phyloP scores from a whole-genome alignment of 306 rosid species.

The Sesbania bispinosa region DNA sequence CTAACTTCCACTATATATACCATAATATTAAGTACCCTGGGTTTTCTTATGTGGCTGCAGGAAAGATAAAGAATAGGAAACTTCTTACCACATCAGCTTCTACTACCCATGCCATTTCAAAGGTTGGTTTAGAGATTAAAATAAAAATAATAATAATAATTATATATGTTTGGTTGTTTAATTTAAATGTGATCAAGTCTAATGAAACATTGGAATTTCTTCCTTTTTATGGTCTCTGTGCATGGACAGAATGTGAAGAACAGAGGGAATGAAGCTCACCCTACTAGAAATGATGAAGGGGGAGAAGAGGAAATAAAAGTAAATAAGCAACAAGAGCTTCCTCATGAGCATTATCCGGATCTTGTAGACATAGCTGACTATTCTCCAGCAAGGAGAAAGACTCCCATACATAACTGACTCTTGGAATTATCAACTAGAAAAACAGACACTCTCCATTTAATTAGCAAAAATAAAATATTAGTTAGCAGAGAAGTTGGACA shows the following conservation, averaged over 20 bases:
- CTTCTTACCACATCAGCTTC: slow-evolving; percentile 35
- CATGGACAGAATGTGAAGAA: slow-evolving; percentile 37
- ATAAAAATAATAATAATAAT: no score
- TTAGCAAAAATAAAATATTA: slow-evolving; percentile 9
- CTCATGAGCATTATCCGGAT: slow-evolving; percentile 30
- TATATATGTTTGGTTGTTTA: background rate
- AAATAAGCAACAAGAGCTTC: slow-evolving; percentile 17
- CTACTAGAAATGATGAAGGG: no score
- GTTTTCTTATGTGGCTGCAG: slow-evolving; percentile 50
- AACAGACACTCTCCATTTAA: background rate
- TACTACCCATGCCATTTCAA: slow-evolving; percentile 18
- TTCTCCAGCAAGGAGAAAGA: slow-evolving; percentile 51
- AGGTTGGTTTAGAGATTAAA: slow-evolving; percentile 40
- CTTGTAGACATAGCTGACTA: slow-evolving; percentile 47
- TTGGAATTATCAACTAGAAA: background rate
- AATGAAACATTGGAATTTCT: background rate
- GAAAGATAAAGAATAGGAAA: slow-evolving; percentile 52
- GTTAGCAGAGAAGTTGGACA: slow-evolving; percentile 26
- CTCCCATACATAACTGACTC: slow-evolving; percentile 66
- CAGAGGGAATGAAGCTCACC: slow-evolving; percentile 8
- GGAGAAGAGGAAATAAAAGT: slow-evolving; percentile 11
- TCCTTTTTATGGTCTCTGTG: background rate
- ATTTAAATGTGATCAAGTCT: background rate
- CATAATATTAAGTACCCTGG: slow-evolving; percentile 8
- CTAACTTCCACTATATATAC: background rate